Base-by-base conservation (phyloP, 2,329 filamentous ascomycete genomes). In the Phoma sp. region DNA sequence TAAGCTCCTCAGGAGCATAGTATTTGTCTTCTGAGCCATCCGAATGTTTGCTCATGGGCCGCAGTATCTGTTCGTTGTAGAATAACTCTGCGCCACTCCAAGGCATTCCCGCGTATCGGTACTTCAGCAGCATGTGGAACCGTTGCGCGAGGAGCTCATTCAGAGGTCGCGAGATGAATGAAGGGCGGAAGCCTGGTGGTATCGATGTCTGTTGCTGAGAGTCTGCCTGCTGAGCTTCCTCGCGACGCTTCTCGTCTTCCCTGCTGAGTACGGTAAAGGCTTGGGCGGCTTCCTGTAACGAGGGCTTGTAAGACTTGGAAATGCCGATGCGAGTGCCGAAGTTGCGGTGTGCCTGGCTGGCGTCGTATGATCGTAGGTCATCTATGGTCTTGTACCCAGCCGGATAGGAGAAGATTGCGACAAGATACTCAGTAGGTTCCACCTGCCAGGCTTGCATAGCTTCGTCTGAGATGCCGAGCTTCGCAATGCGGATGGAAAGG, bases 371-470 rank as follows among this genome's bases (percentile, higher is more conserved):
- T 13, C 84, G 69, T 9, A 90, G 71, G 0, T 83, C 70, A 15
- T 88, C 82, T 43, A 89, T 77, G 3, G 78, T 77, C 29, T 79
- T 81, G 72, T 96, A 96, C 0, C 78, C 81, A n/a, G 74, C 72
- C 0, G 80, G 76, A 61, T 89, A 89, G 32, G 83, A 83, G 38
- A 95, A 82, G 21, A 96, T 78, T 4, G 96, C 79, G 4, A 94
- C 83, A 35, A 96, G 73, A 66, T 94, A 93, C 31, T 92, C 88
- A 0, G 80, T 74, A 0, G 80, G 75, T 13, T 83, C 75, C 10
- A 96, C 72, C 56, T 88, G 83, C 92, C 92, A 96, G 1, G 92
- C 90, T 66, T 88, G 82, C 74, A 91, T 84, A 0, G 86, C 87
- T 67, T 93, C 90, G 33, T 88, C 82, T 0, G 90, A 88, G 12